Conservation (phyloP, 2,329 filamentous ascomycete genomes). For the Dactylonectria estremocensis region DNA sequence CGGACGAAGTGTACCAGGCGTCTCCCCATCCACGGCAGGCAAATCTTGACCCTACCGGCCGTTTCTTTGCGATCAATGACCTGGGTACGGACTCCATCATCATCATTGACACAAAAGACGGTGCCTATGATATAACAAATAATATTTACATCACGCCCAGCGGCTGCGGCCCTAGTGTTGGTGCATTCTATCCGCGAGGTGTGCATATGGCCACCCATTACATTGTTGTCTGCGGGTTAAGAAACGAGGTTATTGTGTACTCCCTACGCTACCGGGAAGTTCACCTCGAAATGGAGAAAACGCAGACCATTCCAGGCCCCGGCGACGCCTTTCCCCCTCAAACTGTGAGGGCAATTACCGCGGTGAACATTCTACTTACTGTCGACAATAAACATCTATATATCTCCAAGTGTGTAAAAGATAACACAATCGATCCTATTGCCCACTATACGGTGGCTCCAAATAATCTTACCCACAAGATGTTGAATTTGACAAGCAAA, state of each 20-base stretch:
- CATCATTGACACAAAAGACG: conserved; percentile 56
- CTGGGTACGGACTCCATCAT: conserved; percentile 59
- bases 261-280: neutral
- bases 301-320: no score
- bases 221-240: conserved; percentile 36
- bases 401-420: no score
- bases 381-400: no score
- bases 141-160: neutral
- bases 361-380: no score
- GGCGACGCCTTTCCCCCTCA: no score
- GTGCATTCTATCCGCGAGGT: conserved; percentile 29
- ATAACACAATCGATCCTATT: no score
- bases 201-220: conserved; percentile 24
- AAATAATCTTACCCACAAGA: no score
- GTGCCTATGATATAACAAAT: conserved; percentile 51
- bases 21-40: conserved; percentile 54
- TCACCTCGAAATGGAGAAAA: no score
- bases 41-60: conserved; percentile 60
- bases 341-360: no score
- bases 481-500: no score
- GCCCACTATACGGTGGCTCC: no score
- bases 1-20: conserved; percentile 8
- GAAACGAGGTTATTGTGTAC: conserved; percentile 35
- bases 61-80: conserved; percentile 60
- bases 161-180: conserved; percentile 4